phyloP scores from a whole-genome alignment of 1,139 yeast genomes.

The Pichia sp. region DNA sequence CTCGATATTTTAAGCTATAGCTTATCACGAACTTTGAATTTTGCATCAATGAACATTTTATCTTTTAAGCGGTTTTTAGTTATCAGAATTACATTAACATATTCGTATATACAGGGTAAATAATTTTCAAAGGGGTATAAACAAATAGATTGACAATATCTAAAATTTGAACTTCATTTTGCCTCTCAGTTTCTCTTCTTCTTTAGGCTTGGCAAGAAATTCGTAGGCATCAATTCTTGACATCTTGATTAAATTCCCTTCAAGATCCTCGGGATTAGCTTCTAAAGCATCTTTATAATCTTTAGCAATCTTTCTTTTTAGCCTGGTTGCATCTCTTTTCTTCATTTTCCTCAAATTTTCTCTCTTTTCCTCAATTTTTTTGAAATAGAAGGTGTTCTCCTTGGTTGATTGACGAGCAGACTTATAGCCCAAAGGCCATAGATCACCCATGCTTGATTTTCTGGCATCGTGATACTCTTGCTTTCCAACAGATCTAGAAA shows the following conservation, averaged over 20 bases:
- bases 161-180: slow-evolving; percentile 14
- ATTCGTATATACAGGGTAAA: slow-evolving; percentile 2
- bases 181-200: slow-evolving; percentile 19
- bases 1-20: too few relatives aligned
- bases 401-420: slow-evolving; percentile 37
- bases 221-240: slow-evolving; percentile 24
- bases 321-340: slow-evolving; percentile 20
- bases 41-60: too few relatives aligned
- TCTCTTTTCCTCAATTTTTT: slow-evolving; percentile 25
- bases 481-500: slow-evolving; percentile 72
- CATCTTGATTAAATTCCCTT: slow-evolving; percentile 17
- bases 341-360: slow-evolving; percentile 20
- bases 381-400: slow-evolving; percentile 26
- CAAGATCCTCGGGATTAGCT: slow-evolving; percentile 18
- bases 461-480: slow-evolving; percentile 86
- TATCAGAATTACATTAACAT: too few relatives aligned
- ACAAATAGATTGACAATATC: neutral
- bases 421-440: slow-evolving; percentile 81
- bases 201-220: slow-evolving; percentile 22
- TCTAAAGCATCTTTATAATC: slow-evolving; percentile 22
- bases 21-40: too few relatives aligned
- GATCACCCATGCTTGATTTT: slow-evolving; percentile 75
- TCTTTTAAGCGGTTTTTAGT: too few relatives aligned
- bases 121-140: neutral
- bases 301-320: slow-evolving; percentile 19